phyloP scores from a whole-genome alignment of 768 basidiomycete genomes.

The Pleurotus tuber-regium region DNA sequence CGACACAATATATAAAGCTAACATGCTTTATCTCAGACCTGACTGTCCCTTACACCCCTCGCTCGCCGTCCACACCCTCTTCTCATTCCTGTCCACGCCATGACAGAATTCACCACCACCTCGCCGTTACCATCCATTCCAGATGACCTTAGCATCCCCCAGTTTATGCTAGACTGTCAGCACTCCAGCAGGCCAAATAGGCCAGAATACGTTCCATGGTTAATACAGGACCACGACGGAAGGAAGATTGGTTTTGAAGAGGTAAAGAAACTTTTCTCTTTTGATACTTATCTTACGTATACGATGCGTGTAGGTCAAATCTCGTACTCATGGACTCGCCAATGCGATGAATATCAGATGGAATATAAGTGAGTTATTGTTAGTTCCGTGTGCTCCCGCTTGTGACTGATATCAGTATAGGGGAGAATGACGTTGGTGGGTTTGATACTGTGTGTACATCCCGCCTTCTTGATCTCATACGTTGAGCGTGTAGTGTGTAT shows the following conservation, averaged over 20 bases:
- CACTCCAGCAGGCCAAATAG: constrained; percentile 42
- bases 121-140: constrained; percentile 45
- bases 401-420: too few species aligned
- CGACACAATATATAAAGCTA: neutral
- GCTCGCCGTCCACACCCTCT: neutral
- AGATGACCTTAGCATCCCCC: constrained; percentile 61
- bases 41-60: neutral
- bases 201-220: constrained; percentile 43
- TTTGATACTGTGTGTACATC: neutral
- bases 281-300: constrained; percentile 46
- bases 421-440: constrained; percentile 51
- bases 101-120: constrained; percentile 5
- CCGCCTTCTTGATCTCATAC: neutral
- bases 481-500: constrained; percentile 45
- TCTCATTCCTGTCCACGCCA: constrained; percentile 10
- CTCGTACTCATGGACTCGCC: constrained; percentile 49
- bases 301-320: constrained; percentile 44
- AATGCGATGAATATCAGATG: constrained; percentile 49
- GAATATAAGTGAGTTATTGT: constrained; percentile 42
- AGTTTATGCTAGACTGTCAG: constrained; percentile 57
- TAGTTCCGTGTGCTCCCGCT: too few species aligned
- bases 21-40: neutral
- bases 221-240: constrained; percentile 58
- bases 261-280: constrained; percentile 29
- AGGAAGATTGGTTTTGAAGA: constrained; percentile 41